Conservation (phyloP, 495 filamentous ascomycete species). For the Elaphomyces granulatus region DNA sequence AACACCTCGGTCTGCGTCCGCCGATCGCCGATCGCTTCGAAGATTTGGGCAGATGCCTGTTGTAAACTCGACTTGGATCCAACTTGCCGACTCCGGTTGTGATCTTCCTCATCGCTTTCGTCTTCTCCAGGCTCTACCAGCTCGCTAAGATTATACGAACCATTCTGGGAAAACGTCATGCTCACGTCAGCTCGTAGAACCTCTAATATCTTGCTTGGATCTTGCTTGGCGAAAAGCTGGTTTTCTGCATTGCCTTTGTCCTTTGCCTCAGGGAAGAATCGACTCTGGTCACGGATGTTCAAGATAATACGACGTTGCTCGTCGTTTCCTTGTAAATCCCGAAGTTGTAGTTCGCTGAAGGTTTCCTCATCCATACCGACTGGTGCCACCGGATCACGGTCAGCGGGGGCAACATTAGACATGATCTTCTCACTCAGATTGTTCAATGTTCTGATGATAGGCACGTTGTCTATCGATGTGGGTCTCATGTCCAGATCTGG, state of each 20-base stretch:
- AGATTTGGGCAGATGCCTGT: constrained; percentile 27
- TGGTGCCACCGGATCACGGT: constrained; percentile 46
- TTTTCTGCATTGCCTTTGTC: constrained; percentile 39
- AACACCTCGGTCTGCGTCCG: constrained; percentile 21
- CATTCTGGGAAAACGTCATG: constrained; percentile 33
- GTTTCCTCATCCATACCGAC: constrained; percentile 62
- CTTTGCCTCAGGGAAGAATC: constrained; percentile 57
- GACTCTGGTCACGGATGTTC: constrained; percentile 72
- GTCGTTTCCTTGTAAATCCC: constrained; percentile 63
- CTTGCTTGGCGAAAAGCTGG: constrained; percentile 44
- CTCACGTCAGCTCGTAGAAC: constrained; percentile 49
- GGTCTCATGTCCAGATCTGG: constrained; percentile 83
- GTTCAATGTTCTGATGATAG: constrained; percentile 77
- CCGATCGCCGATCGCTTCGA: constrained; percentile 31
- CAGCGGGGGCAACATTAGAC: constrained; percentile 64
- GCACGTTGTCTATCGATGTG: constrained; percentile 45
- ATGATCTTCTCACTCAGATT: constrained; percentile 81
- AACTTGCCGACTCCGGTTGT: constrained; percentile 22
- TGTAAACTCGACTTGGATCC: constrained; percentile 25
- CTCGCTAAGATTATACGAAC: constrained; percentile 34
- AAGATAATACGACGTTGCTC: constrained; percentile 63
- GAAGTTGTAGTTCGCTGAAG: constrained; percentile 58
- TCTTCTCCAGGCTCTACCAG: constrained; percentile 46
- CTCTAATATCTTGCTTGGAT: constrained; percentile 50
- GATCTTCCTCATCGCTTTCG: constrained; percentile 38